These are phyloP conservation scores for Dothistroma septosporum DNA, from an alignment of 2,329 filamentous ascomycete species.

Conservation along the genomic window DNA sequence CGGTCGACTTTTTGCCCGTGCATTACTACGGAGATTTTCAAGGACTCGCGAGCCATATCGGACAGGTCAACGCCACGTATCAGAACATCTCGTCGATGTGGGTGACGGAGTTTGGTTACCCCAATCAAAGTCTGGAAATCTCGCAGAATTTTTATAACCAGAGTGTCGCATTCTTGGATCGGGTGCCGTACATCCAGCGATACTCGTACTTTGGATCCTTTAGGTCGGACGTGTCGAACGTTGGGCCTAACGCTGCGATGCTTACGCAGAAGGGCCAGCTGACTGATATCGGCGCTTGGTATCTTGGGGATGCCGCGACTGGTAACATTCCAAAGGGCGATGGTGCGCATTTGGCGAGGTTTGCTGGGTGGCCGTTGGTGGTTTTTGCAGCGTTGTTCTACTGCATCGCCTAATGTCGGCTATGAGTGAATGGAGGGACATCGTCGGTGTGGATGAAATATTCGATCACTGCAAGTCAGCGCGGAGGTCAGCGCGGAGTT, in stretches of 20 bases:
- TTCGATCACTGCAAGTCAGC: background rate
- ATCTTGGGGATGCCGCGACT: conserved; percentile 55
- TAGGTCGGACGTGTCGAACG: conserved; percentile 60
- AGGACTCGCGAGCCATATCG: conserved; percentile 63
- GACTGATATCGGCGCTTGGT: conserved; percentile 74
- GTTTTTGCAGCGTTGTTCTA: conserved; percentile 23
- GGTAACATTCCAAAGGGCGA: conserved; percentile 37
- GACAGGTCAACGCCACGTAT: conserved; percentile 51
- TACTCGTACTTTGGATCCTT: conserved; percentile 78
- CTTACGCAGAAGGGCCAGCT: conserved; percentile 63
- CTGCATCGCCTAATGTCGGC: conserved; percentile 16
- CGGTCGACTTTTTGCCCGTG: conserved; percentile 49
- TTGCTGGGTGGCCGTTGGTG: conserved; percentile 28
- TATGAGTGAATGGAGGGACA: background rate
- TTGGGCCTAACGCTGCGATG: conserved; percentile 69
- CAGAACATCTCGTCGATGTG: conserved; percentile 51
- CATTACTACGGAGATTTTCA: conserved; percentile 63
- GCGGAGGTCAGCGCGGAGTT: conserved; percentile 3
- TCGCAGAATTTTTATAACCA: conserved; percentile 67
- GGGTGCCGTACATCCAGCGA: conserved; percentile 55
- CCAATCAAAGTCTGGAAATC: conserved; percentile 51
- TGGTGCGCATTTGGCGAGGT: conserved; percentile 22
- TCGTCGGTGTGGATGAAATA: no score
- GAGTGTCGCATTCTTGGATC: conserved; percentile 63
- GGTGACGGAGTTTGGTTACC: conserved; percentile 72